Conservation (phyloP, 1,284 basidiomycete genomes). For the Trichosporon sp. region DNA sequence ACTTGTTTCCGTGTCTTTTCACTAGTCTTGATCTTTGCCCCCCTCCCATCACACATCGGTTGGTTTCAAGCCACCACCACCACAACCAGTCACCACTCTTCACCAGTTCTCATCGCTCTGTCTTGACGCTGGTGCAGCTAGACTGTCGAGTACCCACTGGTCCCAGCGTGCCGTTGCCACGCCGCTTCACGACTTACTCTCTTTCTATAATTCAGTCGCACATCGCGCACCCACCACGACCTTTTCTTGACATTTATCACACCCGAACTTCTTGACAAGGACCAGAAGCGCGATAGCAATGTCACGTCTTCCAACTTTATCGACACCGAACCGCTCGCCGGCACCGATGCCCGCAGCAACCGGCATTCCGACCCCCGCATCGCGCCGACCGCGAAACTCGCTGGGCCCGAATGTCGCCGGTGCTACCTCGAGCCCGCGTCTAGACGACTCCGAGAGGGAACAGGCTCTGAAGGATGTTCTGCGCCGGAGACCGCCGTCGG, state of each 20-base stretch:
- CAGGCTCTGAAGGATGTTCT: slow-evolving; percentile 48
- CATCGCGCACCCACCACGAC: neutral
- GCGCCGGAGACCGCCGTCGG: slow-evolving; percentile 38
- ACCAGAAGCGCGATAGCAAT: slow-evolving; percentile 28
- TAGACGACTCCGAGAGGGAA: slow-evolving; percentile 44
- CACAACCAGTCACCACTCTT: neutral
- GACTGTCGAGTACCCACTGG: neutral
- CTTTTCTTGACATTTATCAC: neutral
- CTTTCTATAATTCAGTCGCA: neutral
- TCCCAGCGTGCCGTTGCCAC: slow-evolving; percentile 2
- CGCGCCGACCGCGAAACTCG: slow-evolving; percentile 49
- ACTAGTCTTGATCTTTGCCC: neutral
- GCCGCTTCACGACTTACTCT: slow-evolving; percentile 9
- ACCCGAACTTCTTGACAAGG: neutral
- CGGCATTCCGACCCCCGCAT: slow-evolving; percentile 49
- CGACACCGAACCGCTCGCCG: slow-evolving; percentile 44
- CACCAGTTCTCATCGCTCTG: neutral
- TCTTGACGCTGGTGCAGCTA: neutral
- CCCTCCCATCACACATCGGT: slow-evolving; percentile 1
- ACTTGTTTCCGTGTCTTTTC: slow-evolving; percentile 18
- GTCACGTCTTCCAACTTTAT: slow-evolving; percentile 50
- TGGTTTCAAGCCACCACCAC: slow-evolving; percentile 8
- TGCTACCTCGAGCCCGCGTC: slow-evolving; percentile 14
- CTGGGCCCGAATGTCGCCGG: slow-evolving; percentile 39
- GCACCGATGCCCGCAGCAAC: slow-evolving; percentile 25